These are phyloP conservation scores for Stagonosporopsis cucurbitacearum DNA, from an alignment of 2,329 filamentous ascomycete genomes.

Conservation along the genomic window DNA sequence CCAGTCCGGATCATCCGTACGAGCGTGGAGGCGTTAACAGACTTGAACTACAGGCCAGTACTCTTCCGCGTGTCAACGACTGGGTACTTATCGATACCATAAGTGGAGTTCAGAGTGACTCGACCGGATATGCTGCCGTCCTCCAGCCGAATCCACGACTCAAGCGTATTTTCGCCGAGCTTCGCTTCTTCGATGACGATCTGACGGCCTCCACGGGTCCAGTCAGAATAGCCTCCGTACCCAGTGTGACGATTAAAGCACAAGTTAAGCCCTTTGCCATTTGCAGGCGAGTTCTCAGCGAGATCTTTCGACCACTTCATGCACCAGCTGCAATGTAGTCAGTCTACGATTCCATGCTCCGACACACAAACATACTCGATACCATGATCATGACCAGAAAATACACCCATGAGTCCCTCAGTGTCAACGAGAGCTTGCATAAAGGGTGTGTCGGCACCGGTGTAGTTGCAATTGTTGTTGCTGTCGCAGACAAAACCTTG, in stretches of 20 bases:
- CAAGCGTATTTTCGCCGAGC: slow-evolving; percentile 52
- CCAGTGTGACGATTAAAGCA: slow-evolving; percentile 72
- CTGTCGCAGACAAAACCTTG: slow-evolving; percentile 31
- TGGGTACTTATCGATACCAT: slow-evolving; percentile 63
- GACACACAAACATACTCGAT: slow-evolving; percentile 24
- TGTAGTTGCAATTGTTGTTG: slow-evolving; percentile 41
- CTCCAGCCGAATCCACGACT: slow-evolving; percentile 69
- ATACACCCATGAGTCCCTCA: slow-evolving; percentile 54
- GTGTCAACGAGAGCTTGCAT: slow-evolving; percentile 66
- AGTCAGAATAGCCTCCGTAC: slow-evolving; percentile 72
- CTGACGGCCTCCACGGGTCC: slow-evolving; percentile 67
- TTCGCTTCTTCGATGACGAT: slow-evolving; percentile 57
- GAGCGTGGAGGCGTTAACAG: neutral
- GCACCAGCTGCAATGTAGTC: slow-evolving; percentile 38
- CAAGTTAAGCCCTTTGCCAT: slow-evolving; percentile 54
- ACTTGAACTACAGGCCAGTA: neutral
- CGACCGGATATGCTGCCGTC: slow-evolving; percentile 59
- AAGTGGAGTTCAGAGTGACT: slow-evolving; percentile 66
- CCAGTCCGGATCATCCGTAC: neutral
- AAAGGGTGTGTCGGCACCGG: slow-evolving; percentile 64
- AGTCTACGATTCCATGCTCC: neutral
- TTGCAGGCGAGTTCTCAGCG: slow-evolving; percentile 37
- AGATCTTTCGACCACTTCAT: slow-evolving; percentile 49
- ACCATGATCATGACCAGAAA: slow-evolving; percentile 71
- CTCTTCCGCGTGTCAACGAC: slow-evolving; percentile 18